phyloP scores from a whole-genome alignment of 257 asterid species.

The Salvia splendens region DNA sequence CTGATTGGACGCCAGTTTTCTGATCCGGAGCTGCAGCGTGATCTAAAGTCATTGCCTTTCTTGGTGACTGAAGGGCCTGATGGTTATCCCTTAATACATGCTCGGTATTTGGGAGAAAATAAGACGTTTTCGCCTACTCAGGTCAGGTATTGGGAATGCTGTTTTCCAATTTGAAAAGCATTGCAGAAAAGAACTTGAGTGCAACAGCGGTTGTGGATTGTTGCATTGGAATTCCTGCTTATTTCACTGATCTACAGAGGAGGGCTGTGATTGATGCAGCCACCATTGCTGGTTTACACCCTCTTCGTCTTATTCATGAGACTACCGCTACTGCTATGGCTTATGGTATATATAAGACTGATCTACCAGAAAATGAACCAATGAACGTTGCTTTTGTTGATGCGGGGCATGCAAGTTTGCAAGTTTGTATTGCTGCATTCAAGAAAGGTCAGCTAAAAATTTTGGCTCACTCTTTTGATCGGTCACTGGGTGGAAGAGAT shows the following conservation, averaged over 20 bases:
- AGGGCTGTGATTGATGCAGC: conserved; percentile 95
- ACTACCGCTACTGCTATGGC: conserved; percentile 98
- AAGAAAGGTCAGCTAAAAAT: conserved; percentile 95
- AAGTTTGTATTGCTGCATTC: conserved; percentile 90
- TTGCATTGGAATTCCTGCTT: conserved; percentile 89
- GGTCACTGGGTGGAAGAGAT: conserved; percentile 92
- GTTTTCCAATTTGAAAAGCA: conserved; percentile 72
- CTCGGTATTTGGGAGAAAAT: conserved; percentile 74
- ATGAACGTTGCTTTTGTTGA: conserved; percentile 84
- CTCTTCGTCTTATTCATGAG: conserved; percentile 91
- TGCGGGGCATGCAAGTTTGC: conserved; percentile 87
- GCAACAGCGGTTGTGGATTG: conserved; percentile 84
- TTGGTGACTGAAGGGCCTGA: conserved; percentile 83
- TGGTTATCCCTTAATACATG: conserved; percentile 83
- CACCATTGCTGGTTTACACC: conserved; percentile 88
- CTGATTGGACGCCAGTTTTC: conserved; percentile 78
- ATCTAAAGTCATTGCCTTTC: conserved; percentile 74
- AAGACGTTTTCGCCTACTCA: conserved; percentile 88
- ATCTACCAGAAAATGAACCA: conserved; percentile 82
- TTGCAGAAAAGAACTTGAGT: conserved; percentile 83
- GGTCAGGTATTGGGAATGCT: conserved; percentile 88
- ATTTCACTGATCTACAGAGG: conserved; percentile 94
- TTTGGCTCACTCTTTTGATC: conserved; percentile 85
- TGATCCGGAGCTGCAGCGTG: conserved; percentile 87
- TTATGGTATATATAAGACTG: conserved; percentile 93